Conservation (phyloP, 75 land plant species). For the Pinus albicaulis region DNA sequence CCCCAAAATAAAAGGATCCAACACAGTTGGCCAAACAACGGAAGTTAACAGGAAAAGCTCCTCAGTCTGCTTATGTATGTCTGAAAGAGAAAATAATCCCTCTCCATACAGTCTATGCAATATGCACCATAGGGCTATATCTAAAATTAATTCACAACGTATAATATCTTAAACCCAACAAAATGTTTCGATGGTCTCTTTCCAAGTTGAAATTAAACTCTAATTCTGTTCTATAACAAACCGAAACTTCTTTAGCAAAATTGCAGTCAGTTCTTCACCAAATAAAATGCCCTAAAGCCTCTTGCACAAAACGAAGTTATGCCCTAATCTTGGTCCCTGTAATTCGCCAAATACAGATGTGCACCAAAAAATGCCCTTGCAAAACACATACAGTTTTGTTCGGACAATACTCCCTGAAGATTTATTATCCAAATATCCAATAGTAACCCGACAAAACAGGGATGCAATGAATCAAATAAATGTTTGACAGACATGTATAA, state of each 20-base stretch:
- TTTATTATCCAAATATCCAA: background rate
- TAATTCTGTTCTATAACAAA: background rate
- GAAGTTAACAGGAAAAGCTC: background rate
- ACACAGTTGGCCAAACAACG: background rate
- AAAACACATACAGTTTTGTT: no score
- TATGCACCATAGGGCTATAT: no score
- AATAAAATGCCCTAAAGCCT: background rate
- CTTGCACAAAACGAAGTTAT: background rate
- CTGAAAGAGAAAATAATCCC: background rate
- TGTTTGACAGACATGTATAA: background rate
- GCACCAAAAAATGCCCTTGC: background rate
- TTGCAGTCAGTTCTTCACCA: background rate
- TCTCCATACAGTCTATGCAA: background rate
- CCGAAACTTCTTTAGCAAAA: background rate
- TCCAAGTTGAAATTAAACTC: background rate
- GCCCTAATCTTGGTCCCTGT: background rate
- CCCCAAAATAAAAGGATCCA: background rate
- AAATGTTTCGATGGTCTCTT: background rate
- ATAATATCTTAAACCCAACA: background rate
- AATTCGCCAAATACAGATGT: background rate
- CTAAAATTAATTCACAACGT: background rate
- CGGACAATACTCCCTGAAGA: background rate
- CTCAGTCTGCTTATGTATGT: background rate
- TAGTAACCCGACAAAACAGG: background rate
- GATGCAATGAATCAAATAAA: background rate